Conservation (phyloP, 495 filamentous ascomycete genomes). For the Aeminium ludgeri region DNA sequence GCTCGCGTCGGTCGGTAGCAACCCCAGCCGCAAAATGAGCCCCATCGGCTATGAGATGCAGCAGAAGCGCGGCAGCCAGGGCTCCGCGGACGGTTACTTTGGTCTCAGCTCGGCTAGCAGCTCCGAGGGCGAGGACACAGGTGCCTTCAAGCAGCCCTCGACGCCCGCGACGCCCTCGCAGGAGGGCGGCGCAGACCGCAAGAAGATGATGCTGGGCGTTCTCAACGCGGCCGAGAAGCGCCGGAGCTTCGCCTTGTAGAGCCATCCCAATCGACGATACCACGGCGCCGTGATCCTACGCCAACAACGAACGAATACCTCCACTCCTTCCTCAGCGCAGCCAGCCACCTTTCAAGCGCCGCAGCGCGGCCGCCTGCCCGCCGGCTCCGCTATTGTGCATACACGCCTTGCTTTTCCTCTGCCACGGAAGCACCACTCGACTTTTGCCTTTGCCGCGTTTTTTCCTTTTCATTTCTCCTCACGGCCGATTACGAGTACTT, state of each 20-base stretch:
- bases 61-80: conserved; percentile 16
- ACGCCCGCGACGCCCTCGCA: conserved; percentile 9
- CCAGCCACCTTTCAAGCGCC: too few species aligned
- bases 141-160: conserved; percentile 14
- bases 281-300: too few species aligned
- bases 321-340: too few species aligned
- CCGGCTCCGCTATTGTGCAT: too few species aligned
- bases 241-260: conserved; percentile 9
- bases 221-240: conserved; percentile 14
- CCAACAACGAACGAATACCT: too few species aligned
- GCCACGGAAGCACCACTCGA: too few species aligned
- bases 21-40: conserved; percentile 16
- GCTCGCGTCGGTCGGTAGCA: conserved; percentile 5
- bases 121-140: conserved; percentile 16
- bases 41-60: conserved; percentile 16
- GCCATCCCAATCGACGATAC: too few species aligned
- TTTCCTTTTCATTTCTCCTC: too few species aligned
- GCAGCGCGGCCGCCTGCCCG: too few species aligned
- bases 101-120: conserved; percentile 17
- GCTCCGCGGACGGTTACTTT: conserved; percentile 13
- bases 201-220: conserved; percentile 16
- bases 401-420: too few species aligned
- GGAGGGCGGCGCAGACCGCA: conserved; percentile 8
- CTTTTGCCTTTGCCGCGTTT: too few species aligned
- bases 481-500: too few species aligned